Base-by-base conservation (phyloP, 2,329 filamentous ascomycete genomes). In the Nemania sp. region DNA sequence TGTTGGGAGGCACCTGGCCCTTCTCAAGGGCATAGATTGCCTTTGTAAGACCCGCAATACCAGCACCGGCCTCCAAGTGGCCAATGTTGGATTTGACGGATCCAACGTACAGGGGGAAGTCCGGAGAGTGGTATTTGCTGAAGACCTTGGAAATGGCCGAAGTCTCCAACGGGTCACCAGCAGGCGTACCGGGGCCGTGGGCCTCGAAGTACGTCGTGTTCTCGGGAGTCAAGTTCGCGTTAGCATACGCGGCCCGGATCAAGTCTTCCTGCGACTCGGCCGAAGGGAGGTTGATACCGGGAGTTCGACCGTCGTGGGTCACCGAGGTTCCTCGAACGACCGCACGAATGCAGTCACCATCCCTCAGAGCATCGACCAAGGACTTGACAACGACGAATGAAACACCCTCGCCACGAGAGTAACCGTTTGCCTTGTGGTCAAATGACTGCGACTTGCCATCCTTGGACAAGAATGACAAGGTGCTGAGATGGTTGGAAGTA, bases 381-480 rank as follows among this genome's bases (percentile, higher is more conserved):
- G 68, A 72, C 65, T 81, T 82, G 2, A 82, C 59, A 1, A 80
- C 59, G 9, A 82, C 56, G 19, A 73, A 68, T 0, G 68, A 75
- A 22, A 75, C 68, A 7, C 78, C 80, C 58, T 83, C 80, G 4
- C 78, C 79, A 22, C 79, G 72, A 2, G 72, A 77, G 62, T 66
- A 66, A 49, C 64, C 64, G 44, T 66, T 66, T 9, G 64, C 64
- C 46, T 61, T 62, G 53, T 66, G 64, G 36, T 66, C 64, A 45
- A 66, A 66, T 23, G 64, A 64, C 54, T 64, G 64, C 22, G 64
- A 66, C 42, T 65, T 66, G 45, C 63, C 62, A 42, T 61, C 59
- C 23, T 60, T 63, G 15, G 63, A 65, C 40, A 66, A 50, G 49
- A 66, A 66, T 20, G 60, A 63, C 50, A 66, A 49, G 14, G 64